Evolutionary conservation across 345 rosid genomes (phyloP).

Genomic region (Eucalyptus erythrocorys): DNA sequence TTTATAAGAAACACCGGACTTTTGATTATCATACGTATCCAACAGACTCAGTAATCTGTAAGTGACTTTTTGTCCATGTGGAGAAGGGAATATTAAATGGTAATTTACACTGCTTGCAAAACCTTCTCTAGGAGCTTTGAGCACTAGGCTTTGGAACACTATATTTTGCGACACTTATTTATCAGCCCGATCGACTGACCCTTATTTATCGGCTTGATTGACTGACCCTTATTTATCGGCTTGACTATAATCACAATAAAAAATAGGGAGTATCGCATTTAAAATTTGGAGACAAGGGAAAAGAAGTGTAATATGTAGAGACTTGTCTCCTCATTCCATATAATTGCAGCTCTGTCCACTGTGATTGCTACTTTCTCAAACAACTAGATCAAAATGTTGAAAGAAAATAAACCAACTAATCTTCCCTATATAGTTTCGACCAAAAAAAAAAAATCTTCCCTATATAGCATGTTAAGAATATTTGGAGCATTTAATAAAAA

Average conservation of each 20-base stretch:
- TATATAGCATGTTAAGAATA: background rate
- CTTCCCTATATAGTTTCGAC: background rate
- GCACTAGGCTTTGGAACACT: background rate
- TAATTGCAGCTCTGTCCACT: background rate
- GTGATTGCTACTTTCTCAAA: background rate
- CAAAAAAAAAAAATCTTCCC: no score
- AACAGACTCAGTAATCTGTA: background rate
- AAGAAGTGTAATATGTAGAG: background rate
- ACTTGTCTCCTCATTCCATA: background rate
- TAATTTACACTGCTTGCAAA: background rate
- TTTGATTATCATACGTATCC: background rate
- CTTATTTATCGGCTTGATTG: background rate
- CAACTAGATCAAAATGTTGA: background rate
- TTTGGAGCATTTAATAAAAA: background rate
- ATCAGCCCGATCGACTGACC: background rate
- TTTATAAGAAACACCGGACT: background rate
- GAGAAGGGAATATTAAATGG: background rate
- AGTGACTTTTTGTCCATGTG: background rate
- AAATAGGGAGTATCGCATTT: background rate
- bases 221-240: background rate
- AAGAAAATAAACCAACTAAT: background rate
- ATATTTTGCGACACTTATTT: background rate
- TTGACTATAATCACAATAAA: background rate
- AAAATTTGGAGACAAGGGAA: background rate
- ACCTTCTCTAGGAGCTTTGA: background rate